These are phyloP conservation scores for Corrigiola litoralis DNA, from an alignment of 179 eudicot species.

Conservation along the genomic window DNA sequence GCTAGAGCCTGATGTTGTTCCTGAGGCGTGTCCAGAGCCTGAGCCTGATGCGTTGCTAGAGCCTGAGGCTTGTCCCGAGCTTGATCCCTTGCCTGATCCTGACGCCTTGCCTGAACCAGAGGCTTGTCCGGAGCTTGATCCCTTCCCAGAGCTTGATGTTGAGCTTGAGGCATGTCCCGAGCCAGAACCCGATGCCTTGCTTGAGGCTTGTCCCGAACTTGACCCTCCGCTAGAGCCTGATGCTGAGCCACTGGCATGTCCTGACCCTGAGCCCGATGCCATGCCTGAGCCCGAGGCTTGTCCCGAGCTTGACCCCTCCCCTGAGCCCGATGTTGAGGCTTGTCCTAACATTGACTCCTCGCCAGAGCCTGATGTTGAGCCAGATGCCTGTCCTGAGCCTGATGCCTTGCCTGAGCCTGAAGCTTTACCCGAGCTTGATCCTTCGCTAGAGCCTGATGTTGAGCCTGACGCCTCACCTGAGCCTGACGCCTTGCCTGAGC, in stretches of 20 bases:
- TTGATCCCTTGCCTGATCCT: no score
- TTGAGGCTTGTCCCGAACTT: background rate
- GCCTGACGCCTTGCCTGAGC: background rate
- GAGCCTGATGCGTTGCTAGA: background rate
- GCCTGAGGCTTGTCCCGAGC: no score
- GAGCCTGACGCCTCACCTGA: background rate
- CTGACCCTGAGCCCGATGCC: no score
- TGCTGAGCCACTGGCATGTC: no score
- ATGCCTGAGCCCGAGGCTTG: background rate
- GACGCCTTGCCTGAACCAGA: background rate
- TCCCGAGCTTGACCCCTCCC: background rate
- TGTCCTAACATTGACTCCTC: background rate
- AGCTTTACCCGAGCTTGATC: background rate
- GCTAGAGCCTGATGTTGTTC: slow-evolving; percentile 1
- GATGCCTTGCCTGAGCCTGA: background rate
- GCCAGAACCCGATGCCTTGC: no score
- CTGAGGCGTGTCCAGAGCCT: no score
- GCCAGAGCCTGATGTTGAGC: no score
- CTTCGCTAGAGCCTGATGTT: no score
- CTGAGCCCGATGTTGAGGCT: background rate
- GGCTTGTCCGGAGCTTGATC: background rate
- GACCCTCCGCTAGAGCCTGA: background rate
- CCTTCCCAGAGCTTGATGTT: no score
- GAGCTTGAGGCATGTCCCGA: no score
- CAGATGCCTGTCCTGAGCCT: background rate